Percentiles rank a stretch among this genome's conserved stretches.
These are phyloP conservation scores for Ustilago shanxiensis DNA, from an alignment of 1,284 basidiomycete species.

Conservation along the genomic window DNA sequence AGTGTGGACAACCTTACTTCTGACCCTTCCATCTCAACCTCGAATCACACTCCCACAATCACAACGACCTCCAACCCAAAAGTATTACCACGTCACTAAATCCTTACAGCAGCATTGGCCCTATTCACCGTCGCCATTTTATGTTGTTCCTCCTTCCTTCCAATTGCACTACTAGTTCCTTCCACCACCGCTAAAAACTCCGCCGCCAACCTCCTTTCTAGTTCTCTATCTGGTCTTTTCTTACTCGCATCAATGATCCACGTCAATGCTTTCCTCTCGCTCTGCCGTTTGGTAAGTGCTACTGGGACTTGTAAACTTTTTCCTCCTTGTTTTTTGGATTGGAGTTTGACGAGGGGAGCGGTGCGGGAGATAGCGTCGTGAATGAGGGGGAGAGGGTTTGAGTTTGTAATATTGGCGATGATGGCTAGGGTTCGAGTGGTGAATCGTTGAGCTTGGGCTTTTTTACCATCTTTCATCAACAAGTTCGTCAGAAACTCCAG, in stretches of 20 bases:
- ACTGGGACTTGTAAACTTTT: conserved; percentile 70
- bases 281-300: conserved; percentile 67
- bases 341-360: conserved; percentile 69
- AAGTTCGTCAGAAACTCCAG: conserved; percentile 69
- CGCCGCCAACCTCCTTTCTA: conserved; percentile 69
- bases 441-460: conserved; percentile 66
- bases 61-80: no score
- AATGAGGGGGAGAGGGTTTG: conserved; percentile 70
- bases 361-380: conserved; percentile 67
- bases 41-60: no score
- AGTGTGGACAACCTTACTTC: no score
- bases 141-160: conserved; percentile 74
- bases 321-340: conserved; percentile 68
- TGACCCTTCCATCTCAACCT: no score
- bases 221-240: conserved; percentile 68
- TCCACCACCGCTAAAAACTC: conserved; percentile 71
- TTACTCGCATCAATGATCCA: conserved; percentile 71
- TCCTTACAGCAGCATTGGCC: conserved; percentile 71
- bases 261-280: conserved; percentile 67
- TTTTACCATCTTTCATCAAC: conserved; percentile 71
- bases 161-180: conserved; percentile 68
- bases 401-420: conserved; percentile 63
- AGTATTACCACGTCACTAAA: conserved; percentile 38
- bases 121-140: conserved; percentile 82
- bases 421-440: conserved; percentile 64